phyloP scores from a whole-genome alignment of 1,284 basidiomycete genomes.

The Apiotrichum sp. region DNA sequence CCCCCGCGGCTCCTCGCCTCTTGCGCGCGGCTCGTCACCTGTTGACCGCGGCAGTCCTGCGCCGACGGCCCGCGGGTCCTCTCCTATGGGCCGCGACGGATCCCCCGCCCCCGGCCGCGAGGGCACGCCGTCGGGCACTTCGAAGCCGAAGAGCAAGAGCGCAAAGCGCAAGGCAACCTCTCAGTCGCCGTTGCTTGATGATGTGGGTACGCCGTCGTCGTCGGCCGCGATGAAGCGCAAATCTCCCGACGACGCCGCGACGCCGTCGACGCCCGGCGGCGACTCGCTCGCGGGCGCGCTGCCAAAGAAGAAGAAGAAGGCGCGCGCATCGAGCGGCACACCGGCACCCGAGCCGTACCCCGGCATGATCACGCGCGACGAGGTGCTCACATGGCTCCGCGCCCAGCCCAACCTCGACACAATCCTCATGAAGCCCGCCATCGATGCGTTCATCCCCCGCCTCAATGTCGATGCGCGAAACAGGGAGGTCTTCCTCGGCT shows the following conservation, averaged over 20 bases:
- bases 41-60: conserved; percentile 13
- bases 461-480: conserved; percentile 21
- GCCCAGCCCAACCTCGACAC: conserved; percentile 10
- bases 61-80: conserved; percentile 6
- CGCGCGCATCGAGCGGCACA: conserved; percentile 1
- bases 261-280: neutral
- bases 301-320: conserved; percentile 46
- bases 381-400: conserved; percentile 35
- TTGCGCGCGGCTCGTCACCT: conserved; percentile 19
- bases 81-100: conserved; percentile 15
- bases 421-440: conserved; percentile 24
- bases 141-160: conserved; percentile 10
- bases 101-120: conserved; percentile 17
- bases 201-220: neutral
- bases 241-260: conserved; percentile 9
- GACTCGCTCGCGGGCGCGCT: conserved; percentile 8
- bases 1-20: conserved; percentile 18
- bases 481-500: conserved; percentile 27
- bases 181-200: conserved; percentile 7
- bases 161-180: conserved; percentile 17
- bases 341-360: conserved; percentile 26
- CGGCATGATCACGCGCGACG: conserved; percentile 32
- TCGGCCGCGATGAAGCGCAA: conserved; percentile 15
- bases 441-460: conserved; percentile 25
- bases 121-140: conserved; percentile 7